A percentile compares a stretch with the other conserved stretches of the same genome.
These are phyloP conservation scores for Opeltia flavorubescens DNA, from an alignment of 495 filamentous ascomycete genomes.

Conservation along the genomic window DNA sequence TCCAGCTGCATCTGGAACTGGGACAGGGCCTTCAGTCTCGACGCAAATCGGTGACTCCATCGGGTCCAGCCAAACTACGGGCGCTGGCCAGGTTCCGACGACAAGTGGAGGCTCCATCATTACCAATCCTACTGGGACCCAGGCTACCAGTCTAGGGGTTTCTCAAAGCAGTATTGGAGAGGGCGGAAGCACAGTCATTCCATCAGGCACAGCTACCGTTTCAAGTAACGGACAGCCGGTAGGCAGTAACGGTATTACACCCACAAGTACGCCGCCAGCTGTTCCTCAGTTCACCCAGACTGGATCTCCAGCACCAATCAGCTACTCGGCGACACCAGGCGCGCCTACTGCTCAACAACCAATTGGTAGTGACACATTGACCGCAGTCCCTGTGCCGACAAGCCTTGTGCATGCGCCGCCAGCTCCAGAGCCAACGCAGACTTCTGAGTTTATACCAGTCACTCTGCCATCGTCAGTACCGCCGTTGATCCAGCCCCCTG, in stretches of 20 bases:
- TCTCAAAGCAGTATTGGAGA: too few species aligned
- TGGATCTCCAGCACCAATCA: constrained; percentile 18
- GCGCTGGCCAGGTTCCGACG: not conserved
- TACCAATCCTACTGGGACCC: too few species aligned
- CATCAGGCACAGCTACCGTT: constrained; percentile 11
- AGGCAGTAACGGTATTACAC: too few species aligned
- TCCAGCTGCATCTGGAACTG: not conserved
- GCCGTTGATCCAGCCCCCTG: constrained; percentile 57
- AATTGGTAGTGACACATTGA: constrained; percentile 12
- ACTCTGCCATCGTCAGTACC: constrained; percentile 53
- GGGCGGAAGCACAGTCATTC: not conserved
- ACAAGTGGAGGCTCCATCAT: not conserved
- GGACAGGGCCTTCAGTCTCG: not conserved
- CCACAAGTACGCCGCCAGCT: too few species aligned
- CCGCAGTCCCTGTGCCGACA: constrained; percentile 9
- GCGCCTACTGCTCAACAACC: constrained; percentile 2
- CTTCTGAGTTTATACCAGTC: constrained; percentile 15
- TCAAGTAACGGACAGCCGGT: too few species aligned
- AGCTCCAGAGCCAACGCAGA: constrained; percentile 3
- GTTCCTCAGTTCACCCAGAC: constrained; percentile 27
- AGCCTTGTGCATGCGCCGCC: constrained; percentile 9
- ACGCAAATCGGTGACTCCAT: not conserved
- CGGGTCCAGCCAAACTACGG: not conserved
- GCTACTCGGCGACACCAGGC: constrained; percentile 15
- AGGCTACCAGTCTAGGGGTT: too few species aligned